Evolutionary conservation across 441 rosid species (phyloP).

Genomic region (Cnidoscolus chayamansa): DNA sequence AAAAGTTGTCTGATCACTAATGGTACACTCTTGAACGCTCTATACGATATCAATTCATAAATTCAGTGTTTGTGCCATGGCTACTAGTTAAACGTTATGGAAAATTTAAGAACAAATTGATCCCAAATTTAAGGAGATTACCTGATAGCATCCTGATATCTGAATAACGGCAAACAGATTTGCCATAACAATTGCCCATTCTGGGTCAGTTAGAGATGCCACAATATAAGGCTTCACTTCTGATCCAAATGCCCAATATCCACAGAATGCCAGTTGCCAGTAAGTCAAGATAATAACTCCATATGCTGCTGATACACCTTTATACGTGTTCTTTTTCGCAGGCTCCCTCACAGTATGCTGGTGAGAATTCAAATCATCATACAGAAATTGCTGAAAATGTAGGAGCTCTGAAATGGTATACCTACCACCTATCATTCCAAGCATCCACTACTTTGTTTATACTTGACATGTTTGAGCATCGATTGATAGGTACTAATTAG

Average conservation of each 20-base stretch:
- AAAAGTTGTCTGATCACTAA: no score
- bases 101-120: no score
- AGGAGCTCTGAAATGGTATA: not conserved
- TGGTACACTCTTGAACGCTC: not conserved
- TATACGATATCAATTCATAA: not conserved
- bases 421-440: not conserved
- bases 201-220: slow-evolving; percentile 40
- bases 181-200: slow-evolving; percentile 51
- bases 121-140: not conserved
- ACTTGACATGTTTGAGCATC: not conserved
- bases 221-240: slow-evolving; percentile 43
- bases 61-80: not conserved
- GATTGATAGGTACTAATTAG: not conserved
- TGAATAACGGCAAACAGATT: slow-evolving; percentile 47
- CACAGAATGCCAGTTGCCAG: slow-evolving; percentile 49
- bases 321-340: slow-evolving; percentile 42
- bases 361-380: slow-evolving; percentile 2
- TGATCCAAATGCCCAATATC: slow-evolving; percentile 56
- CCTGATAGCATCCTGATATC: slow-evolving; percentile 57
- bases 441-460: not conserved
- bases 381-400: not conserved
- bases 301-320: slow-evolving; percentile 51
- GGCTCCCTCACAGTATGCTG: slow-evolving; percentile 47
- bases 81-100: not conserved
- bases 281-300: slow-evolving; percentile 36